These are phyloP conservation scores for Vaccinium corymbosum DNA, from an alignment of 148 eudicot species.

Conservation along the genomic window DNA sequence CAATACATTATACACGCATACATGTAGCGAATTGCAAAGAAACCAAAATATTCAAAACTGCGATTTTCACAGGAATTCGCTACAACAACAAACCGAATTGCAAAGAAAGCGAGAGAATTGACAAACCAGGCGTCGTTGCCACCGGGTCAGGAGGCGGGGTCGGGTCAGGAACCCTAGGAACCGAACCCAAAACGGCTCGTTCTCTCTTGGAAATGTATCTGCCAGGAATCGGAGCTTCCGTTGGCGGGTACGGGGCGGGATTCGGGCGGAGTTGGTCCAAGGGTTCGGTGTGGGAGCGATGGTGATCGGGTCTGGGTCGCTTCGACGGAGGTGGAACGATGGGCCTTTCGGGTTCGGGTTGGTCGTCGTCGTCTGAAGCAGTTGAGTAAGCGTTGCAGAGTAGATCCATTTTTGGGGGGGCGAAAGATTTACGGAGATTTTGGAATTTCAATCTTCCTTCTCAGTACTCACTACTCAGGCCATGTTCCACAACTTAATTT, in stretches of 20 bases:
- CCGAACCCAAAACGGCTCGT: conserved; percentile 26
- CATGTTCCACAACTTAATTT: no score
- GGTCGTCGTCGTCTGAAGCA: conserved; percentile 35
- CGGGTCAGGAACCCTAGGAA: conserved; percentile 10
- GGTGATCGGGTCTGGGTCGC: conserved; percentile 21
- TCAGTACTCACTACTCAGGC: no score
- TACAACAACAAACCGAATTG: no score
- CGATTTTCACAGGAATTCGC: no score
- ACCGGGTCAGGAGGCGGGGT: background rate
- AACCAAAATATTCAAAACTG: no score
- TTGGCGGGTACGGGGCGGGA: conserved; percentile 8
- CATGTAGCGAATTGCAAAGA: no score
- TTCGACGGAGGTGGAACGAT: conserved; percentile 23
- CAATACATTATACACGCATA: no score
- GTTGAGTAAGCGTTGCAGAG: conserved; percentile 40
- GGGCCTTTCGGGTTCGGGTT: conserved; percentile 11
- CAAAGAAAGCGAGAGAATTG: background rate
- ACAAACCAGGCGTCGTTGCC: conserved; percentile 29
- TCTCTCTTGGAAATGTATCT: conserved; percentile 52
- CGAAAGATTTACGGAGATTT: background rate
- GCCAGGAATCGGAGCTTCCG: conserved; percentile 37
- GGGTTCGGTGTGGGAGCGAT: background rate
- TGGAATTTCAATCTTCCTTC: background rate
- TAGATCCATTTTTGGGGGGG: conserved; percentile 33
- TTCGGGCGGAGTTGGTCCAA: conserved; percentile 11